Evolutionary conservation across 139 green algal genomes (phyloP).

Genomic region (Chlamydomonas sphaeroides): DNA sequence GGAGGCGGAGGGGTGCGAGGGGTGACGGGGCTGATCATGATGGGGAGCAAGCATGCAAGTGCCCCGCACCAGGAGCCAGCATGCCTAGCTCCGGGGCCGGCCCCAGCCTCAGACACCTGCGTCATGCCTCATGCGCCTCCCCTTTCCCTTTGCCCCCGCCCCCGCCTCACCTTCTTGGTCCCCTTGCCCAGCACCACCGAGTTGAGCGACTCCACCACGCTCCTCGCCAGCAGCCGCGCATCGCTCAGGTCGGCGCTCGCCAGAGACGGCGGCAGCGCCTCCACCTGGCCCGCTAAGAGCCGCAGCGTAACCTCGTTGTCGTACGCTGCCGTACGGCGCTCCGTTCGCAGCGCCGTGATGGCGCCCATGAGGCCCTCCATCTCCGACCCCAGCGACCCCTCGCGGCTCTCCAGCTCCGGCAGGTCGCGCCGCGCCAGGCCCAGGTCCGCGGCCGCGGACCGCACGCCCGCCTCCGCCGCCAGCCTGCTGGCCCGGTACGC

Average conservation of each 20-base stretch:
- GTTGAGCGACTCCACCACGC: conserved; percentile 67
- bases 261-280: conserved; percentile 10
- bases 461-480: conserved; percentile 34
- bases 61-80: too few species aligned
- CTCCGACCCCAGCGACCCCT: not conserved
- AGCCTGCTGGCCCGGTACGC: conserved; percentile 21
- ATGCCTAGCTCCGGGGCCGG: too few species aligned
- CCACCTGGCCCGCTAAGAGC: conserved; percentile 73
- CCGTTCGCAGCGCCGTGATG: conserved; percentile 31
- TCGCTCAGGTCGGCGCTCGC: conserved; percentile 41
- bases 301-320: conserved; percentile 66
- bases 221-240: conserved; percentile 58
- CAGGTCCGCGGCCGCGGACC: conserved; percentile 11
- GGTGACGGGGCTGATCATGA: not conserved
- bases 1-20: not conserved
- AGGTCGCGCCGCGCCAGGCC: conserved; percentile 31
- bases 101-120: too few species aligned
- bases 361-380: conserved; percentile 19
- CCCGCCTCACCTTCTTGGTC: conserved; percentile 52
- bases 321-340: conserved; percentile 42
- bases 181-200: conserved; percentile 56
- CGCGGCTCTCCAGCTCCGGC: conserved; percentile 31
- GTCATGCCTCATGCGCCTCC: too few species aligned
- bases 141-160: too few species aligned
- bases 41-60: not conserved